These are phyloP conservation scores for Fonsecaea pugnacius DNA, from an alignment of 2,329 filamentous ascomycete genomes.

Conservation along the genomic window DNA sequence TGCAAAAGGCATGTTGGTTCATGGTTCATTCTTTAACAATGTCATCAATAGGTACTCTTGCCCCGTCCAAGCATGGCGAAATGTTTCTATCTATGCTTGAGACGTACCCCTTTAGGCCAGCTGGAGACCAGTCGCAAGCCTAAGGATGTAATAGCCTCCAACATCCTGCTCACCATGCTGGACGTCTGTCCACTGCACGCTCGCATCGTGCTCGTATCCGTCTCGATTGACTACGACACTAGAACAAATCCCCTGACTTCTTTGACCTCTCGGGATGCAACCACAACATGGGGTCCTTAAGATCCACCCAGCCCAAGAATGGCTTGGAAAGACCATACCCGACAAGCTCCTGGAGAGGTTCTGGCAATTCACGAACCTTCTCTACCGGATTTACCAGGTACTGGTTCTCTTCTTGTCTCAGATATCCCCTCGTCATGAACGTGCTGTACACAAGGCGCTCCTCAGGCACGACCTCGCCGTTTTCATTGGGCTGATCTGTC, in stretches of 20 bases:
- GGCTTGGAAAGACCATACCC: slow-evolving; percentile 37
- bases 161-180: background rate
- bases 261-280: slow-evolving; percentile 24
- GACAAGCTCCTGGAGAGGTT: slow-evolving; percentile 34
- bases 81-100: background rate
- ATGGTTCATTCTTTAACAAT: background rate
- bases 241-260: slow-evolving; percentile 20
- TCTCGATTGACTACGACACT: background rate
- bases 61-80: background rate
- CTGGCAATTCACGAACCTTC: slow-evolving; percentile 31
- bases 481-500: slow-evolving; percentile 21
- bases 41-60: background rate
- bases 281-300: slow-evolving; percentile 32
- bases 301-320: slow-evolving; percentile 32
- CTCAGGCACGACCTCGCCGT: slow-evolving; percentile 36
- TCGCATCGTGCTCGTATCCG: background rate
- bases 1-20: no score
- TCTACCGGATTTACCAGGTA: slow-evolving; percentile 36
- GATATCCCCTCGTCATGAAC: slow-evolving; percentile 36
- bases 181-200: background rate
- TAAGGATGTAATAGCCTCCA: background rate
- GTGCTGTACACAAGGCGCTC: slow-evolving; percentile 37
- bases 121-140: background rate
- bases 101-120: background rate
- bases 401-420: slow-evolving; percentile 39